Percentiles rank a stretch among this genome's conserved stretches.
These are phyloP conservation scores for Amanita brunnescens DNA, from an alignment of 768 basidiomycete genomes.

Conservation along the genomic window DNA sequence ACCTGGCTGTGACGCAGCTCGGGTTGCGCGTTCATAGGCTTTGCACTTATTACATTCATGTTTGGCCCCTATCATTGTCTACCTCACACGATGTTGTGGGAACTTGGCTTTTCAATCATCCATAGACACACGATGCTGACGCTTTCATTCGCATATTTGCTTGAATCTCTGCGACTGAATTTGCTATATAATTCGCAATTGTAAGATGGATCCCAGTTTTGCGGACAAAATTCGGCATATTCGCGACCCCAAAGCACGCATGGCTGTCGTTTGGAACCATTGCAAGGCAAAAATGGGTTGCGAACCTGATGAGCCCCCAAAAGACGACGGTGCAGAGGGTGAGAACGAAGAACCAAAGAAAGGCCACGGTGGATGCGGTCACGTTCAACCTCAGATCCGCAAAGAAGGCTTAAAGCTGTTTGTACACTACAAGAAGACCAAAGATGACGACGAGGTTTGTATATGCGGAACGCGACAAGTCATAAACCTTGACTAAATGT, in stretches of 20 bases:
- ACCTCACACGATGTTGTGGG: slow-evolving; percentile 18
- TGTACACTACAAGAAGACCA: slow-evolving; percentile 89
- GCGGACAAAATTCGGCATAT: slow-evolving; percentile 82
- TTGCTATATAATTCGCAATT: slow-evolving; percentile 13
- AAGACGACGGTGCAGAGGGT: slow-evolving; percentile 72
- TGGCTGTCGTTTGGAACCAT: slow-evolving; percentile 77
- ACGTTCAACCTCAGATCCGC: slow-evolving; percentile 78
- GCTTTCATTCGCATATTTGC: slow-evolving; percentile 48
- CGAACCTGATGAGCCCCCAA: slow-evolving; percentile 72
- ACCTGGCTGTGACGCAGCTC: slow-evolving; percentile 66
- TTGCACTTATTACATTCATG: slow-evolving; percentile 54
- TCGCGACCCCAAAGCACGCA: slow-evolving; percentile 78
- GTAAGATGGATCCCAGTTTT: slow-evolving; percentile 79
- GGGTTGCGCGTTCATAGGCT: slow-evolving; percentile 43
- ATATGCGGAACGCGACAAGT: slow-evolving; percentile 2
- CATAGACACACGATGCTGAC: slow-evolving; percentile 54
- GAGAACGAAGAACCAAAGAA: slow-evolving; percentile 70
- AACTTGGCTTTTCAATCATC: slow-evolving; percentile 16
- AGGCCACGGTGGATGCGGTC: slow-evolving; percentile 97
- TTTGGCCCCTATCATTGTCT: slow-evolving; percentile 52
- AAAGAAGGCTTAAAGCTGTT: slow-evolving; percentile 96
- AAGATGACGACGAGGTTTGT: slow-evolving; percentile 90
- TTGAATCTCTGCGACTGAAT: slow-evolving; percentile 20
- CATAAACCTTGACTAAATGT: slow-evolving; percentile 11
- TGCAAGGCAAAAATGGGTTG: slow-evolving; percentile 88